Evolutionary conservation across 495 filamentous ascomycete species (phyloP).

Genomic region (Clohesyomyces aquaticus): DNA sequence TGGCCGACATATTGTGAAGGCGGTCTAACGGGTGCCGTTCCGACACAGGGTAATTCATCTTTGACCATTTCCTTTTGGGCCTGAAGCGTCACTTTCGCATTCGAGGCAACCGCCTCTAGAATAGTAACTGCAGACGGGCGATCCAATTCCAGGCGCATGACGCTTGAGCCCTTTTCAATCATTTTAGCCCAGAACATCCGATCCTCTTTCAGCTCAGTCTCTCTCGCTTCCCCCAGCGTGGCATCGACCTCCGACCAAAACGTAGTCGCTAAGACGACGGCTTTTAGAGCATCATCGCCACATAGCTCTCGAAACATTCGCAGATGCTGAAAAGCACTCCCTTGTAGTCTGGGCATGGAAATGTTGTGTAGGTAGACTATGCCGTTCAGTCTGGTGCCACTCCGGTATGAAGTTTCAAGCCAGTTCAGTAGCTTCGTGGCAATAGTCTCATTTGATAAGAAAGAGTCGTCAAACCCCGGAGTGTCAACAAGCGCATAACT

Average conservation of each 20-base stretch:
- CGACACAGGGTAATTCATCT: conserved; percentile 32
- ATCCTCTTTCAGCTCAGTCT: conserved; percentile 30
- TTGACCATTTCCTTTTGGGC: conserved; percentile 45
- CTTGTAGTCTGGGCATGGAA: background rate
- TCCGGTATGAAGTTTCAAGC: conserved; percentile 13
- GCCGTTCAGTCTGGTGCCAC: conserved; percentile 14
- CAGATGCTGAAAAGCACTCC: conserved; percentile 18
- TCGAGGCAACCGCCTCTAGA: conserved; percentile 36
- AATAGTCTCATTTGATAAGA: conserved; percentile 8
- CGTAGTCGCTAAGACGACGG: conserved; percentile 24
- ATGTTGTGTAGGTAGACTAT: conserved; percentile 29
- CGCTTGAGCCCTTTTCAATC: conserved; percentile 5
- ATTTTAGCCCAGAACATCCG: conserved; percentile 43
- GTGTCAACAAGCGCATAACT: conserved; percentile 31
- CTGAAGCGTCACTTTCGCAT: conserved; percentile 38
- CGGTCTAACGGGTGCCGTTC: conserved; percentile 39
- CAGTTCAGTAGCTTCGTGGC: conserved; percentile 4
- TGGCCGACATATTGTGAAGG: too few species aligned
- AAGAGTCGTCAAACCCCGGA: conserved; percentile 26
- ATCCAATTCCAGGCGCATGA: background rate
- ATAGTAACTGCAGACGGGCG: conserved; percentile 1
- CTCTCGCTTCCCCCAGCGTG: background rate
- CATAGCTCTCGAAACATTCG: conserved; percentile 26
- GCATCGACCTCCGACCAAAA: conserved; percentile 10
- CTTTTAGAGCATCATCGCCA: conserved; percentile 13